A percentile compares a stretch with the other conserved stretches of the same genome.
These are phyloP conservation scores for Populus hybrid DNA, from an alignment of 441 rosid genomes.

Conservation along the genomic window DNA sequence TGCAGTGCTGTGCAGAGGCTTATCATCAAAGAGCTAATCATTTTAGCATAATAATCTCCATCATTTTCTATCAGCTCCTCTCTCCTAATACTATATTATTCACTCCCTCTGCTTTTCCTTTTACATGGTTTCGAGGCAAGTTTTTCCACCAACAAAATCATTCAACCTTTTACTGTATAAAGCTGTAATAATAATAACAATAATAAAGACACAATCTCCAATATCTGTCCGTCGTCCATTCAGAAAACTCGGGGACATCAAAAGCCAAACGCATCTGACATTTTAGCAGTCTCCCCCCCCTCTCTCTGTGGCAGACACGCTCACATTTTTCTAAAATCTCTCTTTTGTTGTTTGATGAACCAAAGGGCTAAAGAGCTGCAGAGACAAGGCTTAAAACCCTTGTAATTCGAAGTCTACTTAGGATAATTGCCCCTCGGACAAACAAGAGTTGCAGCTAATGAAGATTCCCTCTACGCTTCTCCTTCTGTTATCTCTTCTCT, in stretches of 20 bases:
- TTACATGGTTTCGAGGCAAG: neutral
- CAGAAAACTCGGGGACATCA: conserved; percentile 3
- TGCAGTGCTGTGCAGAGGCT: neutral
- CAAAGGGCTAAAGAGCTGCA: neutral
- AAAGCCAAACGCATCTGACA: conserved; percentile 32
- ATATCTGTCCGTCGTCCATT: conserved; percentile 35
- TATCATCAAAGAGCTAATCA: conserved; percentile 37
- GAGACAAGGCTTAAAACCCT: neutral
- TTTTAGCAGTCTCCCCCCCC: neutral
- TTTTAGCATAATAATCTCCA: conserved; percentile 53
- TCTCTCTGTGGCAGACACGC: neutral
- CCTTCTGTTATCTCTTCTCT: conserved; percentile 28
- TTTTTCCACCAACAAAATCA: conserved; percentile 40
- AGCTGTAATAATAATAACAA: neutral
- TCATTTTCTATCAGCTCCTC: conserved; percentile 18
- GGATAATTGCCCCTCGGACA: neutral
- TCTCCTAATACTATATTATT: no score
- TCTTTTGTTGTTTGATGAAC: conserved; percentile 6
- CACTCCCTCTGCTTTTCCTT: neutral
- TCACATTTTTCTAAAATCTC: conserved; percentile 20
- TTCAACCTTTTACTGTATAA: conserved; percentile 35
- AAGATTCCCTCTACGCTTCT: conserved; percentile 21
- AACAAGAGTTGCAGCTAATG: neutral
- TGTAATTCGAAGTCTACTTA: neutral
- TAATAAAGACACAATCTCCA: conserved; percentile 22